A percentile compares a stretch with the other conserved stretches of the same genome.
Evolutionary conservation across 768 basidiomycete species (phyloP).

Genomic region (Psilocybe tampanensis): DNA sequence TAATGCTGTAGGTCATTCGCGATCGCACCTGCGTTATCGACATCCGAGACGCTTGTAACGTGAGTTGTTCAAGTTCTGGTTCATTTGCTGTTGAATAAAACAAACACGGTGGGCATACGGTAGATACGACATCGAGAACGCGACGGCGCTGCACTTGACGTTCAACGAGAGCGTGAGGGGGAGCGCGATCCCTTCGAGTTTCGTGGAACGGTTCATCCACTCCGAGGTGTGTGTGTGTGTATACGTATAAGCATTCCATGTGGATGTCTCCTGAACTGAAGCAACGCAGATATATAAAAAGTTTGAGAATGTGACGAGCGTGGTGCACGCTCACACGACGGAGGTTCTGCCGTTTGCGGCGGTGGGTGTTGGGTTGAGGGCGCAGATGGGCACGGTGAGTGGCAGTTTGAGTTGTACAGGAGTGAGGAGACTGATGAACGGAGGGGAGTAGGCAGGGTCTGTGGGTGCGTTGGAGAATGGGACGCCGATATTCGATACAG

Average conservation of each 20-base stretch:
- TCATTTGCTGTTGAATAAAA: too few relatives aligned
- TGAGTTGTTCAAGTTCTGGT: too few relatives aligned
- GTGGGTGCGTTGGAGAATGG: slow-evolving; percentile 18
- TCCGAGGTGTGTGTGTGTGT: slow-evolving; percentile 12
- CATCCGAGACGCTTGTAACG: slow-evolving; percentile 20
- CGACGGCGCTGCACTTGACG: slow-evolving; percentile 20
- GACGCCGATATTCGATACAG: slow-evolving; percentile 20
- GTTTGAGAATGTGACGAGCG: slow-evolving; percentile 19
- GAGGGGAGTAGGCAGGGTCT: slow-evolving; percentile 15
- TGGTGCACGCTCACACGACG: slow-evolving; percentile 23
- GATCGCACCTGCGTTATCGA: slow-evolving; percentile 21
- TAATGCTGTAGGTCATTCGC: slow-evolving; percentile 17
- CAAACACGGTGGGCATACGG: too few relatives aligned
- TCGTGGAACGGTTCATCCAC: slow-evolving; percentile 23
- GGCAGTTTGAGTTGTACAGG: background rate
- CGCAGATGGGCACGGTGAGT: slow-evolving; percentile 24
- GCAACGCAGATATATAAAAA: slow-evolving; percentile 19
- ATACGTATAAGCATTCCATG: too few relatives aligned
- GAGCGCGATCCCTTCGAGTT: slow-evolving; percentile 18
- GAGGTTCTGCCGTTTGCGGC: slow-evolving; percentile 22
- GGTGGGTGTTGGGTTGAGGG: slow-evolving; percentile 17
- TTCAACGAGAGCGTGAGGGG: slow-evolving; percentile 20
- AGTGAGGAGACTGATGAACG: background rate
- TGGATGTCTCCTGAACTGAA: too few relatives aligned
- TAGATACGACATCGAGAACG: slow-evolving; percentile 22